Base-by-base conservation (phyloP, 2,329 filamentous ascomycete species). In the Penicillium psychrosexuale region DNA sequence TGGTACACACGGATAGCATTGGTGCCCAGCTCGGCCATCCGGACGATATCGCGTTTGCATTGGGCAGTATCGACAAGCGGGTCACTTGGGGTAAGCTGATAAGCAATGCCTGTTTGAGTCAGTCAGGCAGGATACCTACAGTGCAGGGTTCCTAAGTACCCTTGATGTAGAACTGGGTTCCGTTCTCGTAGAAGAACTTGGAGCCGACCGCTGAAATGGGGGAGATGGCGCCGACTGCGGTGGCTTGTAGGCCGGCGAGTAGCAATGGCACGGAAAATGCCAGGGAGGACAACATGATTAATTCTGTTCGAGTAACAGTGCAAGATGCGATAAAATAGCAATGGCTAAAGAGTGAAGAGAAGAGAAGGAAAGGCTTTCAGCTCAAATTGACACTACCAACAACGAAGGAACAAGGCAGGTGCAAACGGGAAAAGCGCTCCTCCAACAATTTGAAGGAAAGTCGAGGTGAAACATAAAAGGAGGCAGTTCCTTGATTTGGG, bases 1-100 rank as follows among this genome's bases (percentile, higher is more conserved):
- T 96, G 90, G 74, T 96, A 96, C 55, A 94, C 88, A 54, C 91
- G 89, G 66, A 96, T 91, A 30, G 88, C 82, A 71, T 96, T 96
- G 69, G 88, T 84, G 59, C 90, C 90, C 51, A 96, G 78, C 17
- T 85, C 84, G 71, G 89, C 82, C 89, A 96, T 95, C 67, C 92
- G 80, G 15, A 77, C 71, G 39, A 87, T 86, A 76, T 96, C 91
- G 62, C 85, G 84, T 64, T 81, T 73, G 77, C 90, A 95, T 77
- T 96, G 91, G 45, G 83, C 83, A 38, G 82, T 81, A 69, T 94
- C 83, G 63, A 89, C 76, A 59, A 96, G 82, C 46, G 91, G 91
- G 69, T 96, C 91, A 47, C 87, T 80, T 37, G 81, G 77, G n/a
- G 78, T 76, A 38, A 86, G 77, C 64, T 84, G 77, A 71, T 93